These are phyloP conservation scores for Phialophora chinensis DNA, from an alignment of 2,329 filamentous ascomycete species.

Conservation along the genomic window DNA sequence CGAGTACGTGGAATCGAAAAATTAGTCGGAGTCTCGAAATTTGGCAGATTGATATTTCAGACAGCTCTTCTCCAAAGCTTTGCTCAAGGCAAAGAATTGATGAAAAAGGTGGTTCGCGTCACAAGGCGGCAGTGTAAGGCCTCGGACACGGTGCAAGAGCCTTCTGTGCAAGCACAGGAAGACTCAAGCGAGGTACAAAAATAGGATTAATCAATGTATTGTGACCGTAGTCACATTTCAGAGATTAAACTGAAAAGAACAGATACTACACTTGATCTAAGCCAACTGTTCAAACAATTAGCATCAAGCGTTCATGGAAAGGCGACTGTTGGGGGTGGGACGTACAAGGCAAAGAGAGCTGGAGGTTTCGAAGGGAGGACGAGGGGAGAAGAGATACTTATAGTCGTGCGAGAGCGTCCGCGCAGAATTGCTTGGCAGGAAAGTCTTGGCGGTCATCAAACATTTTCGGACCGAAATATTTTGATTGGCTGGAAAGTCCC, in stretches of 20 bases:
- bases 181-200: slow-evolving; percentile 63
- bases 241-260: slow-evolving; percentile 98
- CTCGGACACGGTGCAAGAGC: slow-evolving; percentile 71
- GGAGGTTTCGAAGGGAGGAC: neutral
- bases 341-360: slow-evolving; percentile 1
- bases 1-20: neutral
- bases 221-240: slow-evolving; percentile 71
- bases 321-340: neutral
- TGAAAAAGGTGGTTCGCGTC: slow-evolving; percentile 73
- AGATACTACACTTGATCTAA: slow-evolving; percentile 93
- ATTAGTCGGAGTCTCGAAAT: too few relatives aligned
- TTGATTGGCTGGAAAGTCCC: neutral
- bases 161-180: slow-evolving; percentile 75
- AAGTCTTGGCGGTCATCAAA: neutral
- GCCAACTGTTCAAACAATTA: slow-evolving; percentile 46
- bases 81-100: slow-evolving; percentile 60
- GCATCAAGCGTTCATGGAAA: neutral
- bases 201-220: slow-evolving; percentile 80
- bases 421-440: neutral
- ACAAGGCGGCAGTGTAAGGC: slow-evolving; percentile 76
- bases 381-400: neutral
- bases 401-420: neutral
- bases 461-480: neutral
- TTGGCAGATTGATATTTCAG: too few relatives aligned
- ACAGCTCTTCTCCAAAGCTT: slow-evolving; percentile 63